Evolutionary conservation across 139 green algal genomes (phyloP).

Genomic region (Coccomyxa sp.): DNA sequence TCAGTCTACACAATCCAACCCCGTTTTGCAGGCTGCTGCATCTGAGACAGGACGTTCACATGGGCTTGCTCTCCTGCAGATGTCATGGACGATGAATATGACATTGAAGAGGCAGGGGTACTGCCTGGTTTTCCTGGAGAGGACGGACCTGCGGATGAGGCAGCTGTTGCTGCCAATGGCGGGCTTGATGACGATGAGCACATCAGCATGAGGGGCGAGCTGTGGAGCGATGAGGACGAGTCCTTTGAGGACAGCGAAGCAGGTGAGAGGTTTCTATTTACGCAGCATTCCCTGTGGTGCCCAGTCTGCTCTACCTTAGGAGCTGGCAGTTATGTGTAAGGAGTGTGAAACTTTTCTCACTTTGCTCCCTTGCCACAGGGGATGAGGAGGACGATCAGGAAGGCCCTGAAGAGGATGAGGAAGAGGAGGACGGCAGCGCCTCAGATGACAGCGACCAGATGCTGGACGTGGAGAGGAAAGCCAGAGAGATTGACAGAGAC

Average conservation of each 20-base stretch:
- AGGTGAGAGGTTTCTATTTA: background rate
- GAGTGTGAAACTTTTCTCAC: background rate
- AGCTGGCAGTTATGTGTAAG: background rate
- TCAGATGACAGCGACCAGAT: conserved; percentile 44
- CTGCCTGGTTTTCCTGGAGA: conserved; percentile 3
- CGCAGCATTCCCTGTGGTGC: background rate
- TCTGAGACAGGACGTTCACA: background rate
- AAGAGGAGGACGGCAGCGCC: conserved; percentile 5
- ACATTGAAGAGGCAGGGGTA: conserved; percentile 2
- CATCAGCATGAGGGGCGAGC: background rate
- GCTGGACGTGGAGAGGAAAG: conserved; percentile 50
- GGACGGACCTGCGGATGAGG: conserved; percentile 3
- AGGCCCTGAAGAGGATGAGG: conserved; percentile 7
- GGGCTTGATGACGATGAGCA: background rate
- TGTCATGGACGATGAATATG: conserved; percentile 1
- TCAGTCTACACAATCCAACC: background rate
- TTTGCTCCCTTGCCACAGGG: background rate
- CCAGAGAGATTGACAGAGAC: conserved; percentile 43
- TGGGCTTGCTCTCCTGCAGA: background rate
- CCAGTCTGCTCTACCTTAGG: background rate
- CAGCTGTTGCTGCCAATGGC: background rate
- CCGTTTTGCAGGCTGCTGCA: background rate
- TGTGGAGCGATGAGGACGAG: conserved; percentile 25
- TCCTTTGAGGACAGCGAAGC: conserved; percentile 28
- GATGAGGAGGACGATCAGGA: conserved; percentile 23